These are phyloP conservation scores for Ophiostoma novo-ulmi DNA, from an alignment of 2,329 filamentous ascomycete species.

Conservation along the genomic window DNA sequence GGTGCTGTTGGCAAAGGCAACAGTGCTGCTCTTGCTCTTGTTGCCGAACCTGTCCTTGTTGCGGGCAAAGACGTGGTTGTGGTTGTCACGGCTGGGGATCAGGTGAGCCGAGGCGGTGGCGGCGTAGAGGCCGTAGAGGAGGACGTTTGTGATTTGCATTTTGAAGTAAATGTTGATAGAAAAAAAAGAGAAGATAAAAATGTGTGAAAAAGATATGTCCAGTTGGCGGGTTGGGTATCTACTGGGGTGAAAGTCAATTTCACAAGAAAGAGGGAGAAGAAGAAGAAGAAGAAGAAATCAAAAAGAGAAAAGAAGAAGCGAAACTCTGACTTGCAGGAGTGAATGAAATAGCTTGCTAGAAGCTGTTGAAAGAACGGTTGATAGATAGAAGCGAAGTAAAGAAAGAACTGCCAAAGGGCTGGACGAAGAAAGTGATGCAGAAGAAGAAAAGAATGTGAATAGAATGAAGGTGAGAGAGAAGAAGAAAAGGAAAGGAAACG, in stretches of 20 bases:
- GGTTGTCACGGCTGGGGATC: conserved; percentile 34
- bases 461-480: not conserved
- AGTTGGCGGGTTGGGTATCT: conserved; percentile 14
- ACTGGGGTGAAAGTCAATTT: conserved; percentile 12
- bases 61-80: conserved; percentile 33
- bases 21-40: conserved; percentile 1
- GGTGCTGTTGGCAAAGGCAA: conserved; percentile 17
- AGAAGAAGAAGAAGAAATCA: not conserved
- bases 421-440: conserved; percentile 18
- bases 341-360: conserved; percentile 26
- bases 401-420: conserved; percentile 3
- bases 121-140: conserved; percentile 43
- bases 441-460: conserved; percentile 12
- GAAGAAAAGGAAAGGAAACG: not conserved
- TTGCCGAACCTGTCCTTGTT: conserved; percentile 22
- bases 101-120: conserved; percentile 42
- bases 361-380: conserved; percentile 25
- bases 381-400: conserved; percentile 12
- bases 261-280: conserved; percentile 11
- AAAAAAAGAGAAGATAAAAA: not conserved
- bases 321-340: conserved; percentile 26
- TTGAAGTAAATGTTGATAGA: conserved; percentile 30
- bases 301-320: conserved; percentile 24
- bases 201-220: not conserved
- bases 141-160: conserved; percentile 44